phyloP scores from a whole-genome alignment of 1,139 yeast genomes.

The Magnusiomyces sp. region DNA sequence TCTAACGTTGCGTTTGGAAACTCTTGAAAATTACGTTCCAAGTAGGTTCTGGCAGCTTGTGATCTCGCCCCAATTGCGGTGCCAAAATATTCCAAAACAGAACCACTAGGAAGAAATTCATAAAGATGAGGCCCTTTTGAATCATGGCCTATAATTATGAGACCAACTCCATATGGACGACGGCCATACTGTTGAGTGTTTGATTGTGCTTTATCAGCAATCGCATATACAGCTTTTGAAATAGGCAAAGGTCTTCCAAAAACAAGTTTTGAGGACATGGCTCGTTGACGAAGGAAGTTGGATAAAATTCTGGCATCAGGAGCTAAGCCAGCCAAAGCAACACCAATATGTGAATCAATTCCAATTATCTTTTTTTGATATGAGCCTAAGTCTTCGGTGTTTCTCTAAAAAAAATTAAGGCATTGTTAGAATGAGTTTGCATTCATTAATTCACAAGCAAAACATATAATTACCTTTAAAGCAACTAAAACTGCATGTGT shows the following conservation, averaged over 20 bases:
- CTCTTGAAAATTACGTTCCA: conserved; percentile 73
- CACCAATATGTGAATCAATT: conserved; percentile 88
- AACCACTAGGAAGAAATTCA: conserved; percentile 95
- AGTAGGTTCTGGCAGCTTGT: conserved; percentile 93
- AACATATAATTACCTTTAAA: conserved; percentile 40
- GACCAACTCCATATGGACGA: conserved; percentile 50
- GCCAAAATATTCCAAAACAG: conserved; percentile 82
- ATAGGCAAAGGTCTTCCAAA: conserved; percentile 84
- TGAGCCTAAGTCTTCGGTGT: conserved; percentile 94
- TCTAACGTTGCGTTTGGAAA: conserved; percentile 58
- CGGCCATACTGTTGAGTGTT: conserved; percentile 95
- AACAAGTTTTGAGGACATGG: conserved; percentile 78
- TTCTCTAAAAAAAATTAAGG: conserved; percentile 39
- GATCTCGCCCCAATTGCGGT: conserved; percentile 98
- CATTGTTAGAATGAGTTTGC: too few relatives aligned
- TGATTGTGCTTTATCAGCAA: conserved; percentile 95
- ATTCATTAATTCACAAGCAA: neutral
- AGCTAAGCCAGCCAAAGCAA: conserved; percentile 94
- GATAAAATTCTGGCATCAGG: conserved; percentile 95
- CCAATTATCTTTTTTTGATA: conserved; percentile 90
- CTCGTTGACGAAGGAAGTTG: conserved; percentile 82
- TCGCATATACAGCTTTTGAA: conserved; percentile 71
- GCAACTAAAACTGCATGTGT: conserved; percentile 89
- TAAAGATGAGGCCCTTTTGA: conserved; percentile 89
- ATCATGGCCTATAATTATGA: conserved; percentile 85